phyloP scores from a whole-genome alignment of 805 yeast genomes.

The Ogataea minuta region DNA sequence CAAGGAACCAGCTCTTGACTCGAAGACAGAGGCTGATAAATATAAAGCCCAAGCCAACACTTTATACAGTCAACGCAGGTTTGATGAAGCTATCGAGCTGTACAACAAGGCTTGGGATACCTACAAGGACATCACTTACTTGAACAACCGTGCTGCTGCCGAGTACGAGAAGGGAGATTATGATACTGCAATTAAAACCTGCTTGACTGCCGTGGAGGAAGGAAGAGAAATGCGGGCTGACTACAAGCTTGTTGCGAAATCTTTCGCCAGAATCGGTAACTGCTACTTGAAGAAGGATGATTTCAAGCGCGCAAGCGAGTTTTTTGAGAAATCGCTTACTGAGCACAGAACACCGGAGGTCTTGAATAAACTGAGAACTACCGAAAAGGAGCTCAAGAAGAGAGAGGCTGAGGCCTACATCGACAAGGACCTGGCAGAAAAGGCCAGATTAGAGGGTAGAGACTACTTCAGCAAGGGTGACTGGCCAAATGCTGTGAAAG shows the following conservation, averaged over 20 bases:
- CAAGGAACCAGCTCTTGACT: slow-evolving; percentile 33
- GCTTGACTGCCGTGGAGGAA: slow-evolving; percentile 79
- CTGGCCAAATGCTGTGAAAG: slow-evolving; percentile 95
- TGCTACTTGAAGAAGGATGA: slow-evolving; percentile 74
- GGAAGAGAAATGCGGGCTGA: slow-evolving; percentile 91
- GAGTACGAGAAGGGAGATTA: slow-evolving; percentile 94
- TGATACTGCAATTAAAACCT: slow-evolving; percentile 78
- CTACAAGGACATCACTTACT: slow-evolving; percentile 80
- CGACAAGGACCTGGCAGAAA: slow-evolving; percentile 91
- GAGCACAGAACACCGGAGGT: slow-evolving; percentile 97
- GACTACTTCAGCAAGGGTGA: slow-evolving; percentile 85
- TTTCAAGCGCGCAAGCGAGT: slow-evolving; percentile 67
- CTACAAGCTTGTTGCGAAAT: slow-evolving; percentile 86
- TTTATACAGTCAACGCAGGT: slow-evolving; percentile 80
- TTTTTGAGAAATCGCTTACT: slow-evolving; percentile 86
- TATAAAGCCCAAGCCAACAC: slow-evolving; percentile 84
- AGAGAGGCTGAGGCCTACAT: slow-evolving; percentile 76
- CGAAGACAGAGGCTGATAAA: slow-evolving; percentile 56
- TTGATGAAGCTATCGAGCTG: slow-evolving; percentile 86
- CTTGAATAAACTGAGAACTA: slow-evolving; percentile 76
- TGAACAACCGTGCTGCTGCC: slow-evolving; percentile 97
- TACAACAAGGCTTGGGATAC: slow-evolving; percentile 86
- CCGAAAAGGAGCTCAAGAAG: slow-evolving; percentile 82
- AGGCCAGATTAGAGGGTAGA: slow-evolving; percentile 90
- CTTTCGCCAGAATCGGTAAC: slow-evolving; percentile 89